Percentiles rank a stretch among this genome's conserved stretches.
Conservation (phyloP, 805 yeast species). For the Ogataea angusta region DNA sequence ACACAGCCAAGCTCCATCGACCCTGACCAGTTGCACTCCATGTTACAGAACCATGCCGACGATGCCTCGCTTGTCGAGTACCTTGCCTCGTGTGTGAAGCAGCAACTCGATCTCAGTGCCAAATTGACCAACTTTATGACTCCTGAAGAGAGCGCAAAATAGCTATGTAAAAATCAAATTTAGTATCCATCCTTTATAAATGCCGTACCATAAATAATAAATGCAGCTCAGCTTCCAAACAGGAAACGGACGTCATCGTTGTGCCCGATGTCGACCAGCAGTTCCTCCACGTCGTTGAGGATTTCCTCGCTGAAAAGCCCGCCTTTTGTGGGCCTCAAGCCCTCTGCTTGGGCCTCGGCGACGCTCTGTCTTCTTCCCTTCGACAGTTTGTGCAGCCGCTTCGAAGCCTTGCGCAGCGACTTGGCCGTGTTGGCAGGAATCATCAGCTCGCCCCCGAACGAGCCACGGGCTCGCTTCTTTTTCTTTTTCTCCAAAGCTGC, state of each 20-base stretch:
- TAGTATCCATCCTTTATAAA: constrained; percentile 12
- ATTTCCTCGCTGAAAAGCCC: constrained; percentile 77
- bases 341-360: constrained; percentile 74
- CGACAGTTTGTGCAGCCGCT: constrained; percentile 22
- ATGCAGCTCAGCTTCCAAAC: constrained; percentile 26
- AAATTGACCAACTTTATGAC: constrained; percentile 57
- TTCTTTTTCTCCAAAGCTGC: constrained; percentile 22
- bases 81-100: constrained; percentile 77
- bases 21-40: constrained; percentile 50
- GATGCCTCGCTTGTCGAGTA: constrained; percentile 81
- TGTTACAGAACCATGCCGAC: constrained; percentile 69
- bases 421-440: constrained; percentile 21
- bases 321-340: constrained; percentile 67
- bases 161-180: constrained; percentile 2
- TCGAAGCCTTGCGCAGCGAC: constrained; percentile 19
- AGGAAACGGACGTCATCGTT: constrained; percentile 39
- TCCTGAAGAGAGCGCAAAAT: constrained; percentile 33
- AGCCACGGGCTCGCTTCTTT: constrained; percentile 29
- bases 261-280: constrained; percentile 49
- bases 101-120: constrained; percentile 77
- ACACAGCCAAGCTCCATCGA: constrained; percentile 50
- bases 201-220: constrained; percentile 7
- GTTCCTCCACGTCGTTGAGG: constrained; percentile 70
- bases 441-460: constrained; percentile 26
- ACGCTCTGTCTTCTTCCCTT: constrained; percentile 61